Evolutionary conservation across 441 rosid species (phyloP).

Genomic region (Kokia cookei): DNA sequence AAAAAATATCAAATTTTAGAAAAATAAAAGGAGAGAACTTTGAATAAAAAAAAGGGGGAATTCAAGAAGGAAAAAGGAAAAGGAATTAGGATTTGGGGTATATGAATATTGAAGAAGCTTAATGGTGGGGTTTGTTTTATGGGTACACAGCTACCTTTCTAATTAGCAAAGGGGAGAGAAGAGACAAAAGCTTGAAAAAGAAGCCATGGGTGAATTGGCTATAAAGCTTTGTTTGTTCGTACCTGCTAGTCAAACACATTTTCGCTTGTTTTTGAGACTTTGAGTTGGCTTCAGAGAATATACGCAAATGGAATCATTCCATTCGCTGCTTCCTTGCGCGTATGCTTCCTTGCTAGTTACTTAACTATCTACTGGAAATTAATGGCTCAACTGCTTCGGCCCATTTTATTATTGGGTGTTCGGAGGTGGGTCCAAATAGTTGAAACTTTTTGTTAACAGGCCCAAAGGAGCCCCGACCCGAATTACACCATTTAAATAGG

Average conservation of each 20-base stretch:
- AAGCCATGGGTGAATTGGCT: neutral
- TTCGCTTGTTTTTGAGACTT: slow-evolving; percentile 5
- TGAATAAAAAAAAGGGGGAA: neutral
- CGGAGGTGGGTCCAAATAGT: neutral
- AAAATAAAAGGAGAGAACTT: neutral
- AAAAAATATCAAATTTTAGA: neutral
- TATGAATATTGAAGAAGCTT: neutral
- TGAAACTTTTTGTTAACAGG: neutral
- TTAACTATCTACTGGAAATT: neutral
- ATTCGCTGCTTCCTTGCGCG: neutral
- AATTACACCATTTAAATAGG: no score
- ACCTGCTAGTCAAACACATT: slow-evolving; percentile 34
- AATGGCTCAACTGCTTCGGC: neutral
- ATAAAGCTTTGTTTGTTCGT: neutral
- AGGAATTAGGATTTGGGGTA: neutral
- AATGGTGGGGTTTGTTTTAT: neutral
- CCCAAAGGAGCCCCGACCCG: neutral
- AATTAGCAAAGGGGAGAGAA: neutral
- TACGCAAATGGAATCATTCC: neutral
- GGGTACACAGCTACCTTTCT: neutral
- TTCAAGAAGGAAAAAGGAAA: neutral
- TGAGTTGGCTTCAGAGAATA: neutral
- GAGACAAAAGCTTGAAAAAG: neutral
- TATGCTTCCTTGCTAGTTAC: neutral
- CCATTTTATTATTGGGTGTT: neutral